Evolutionary conservation across 2,329 filamentous ascomycete genomes (phyloP).

Genomic region (Cryphonectria parasitica): DNA sequence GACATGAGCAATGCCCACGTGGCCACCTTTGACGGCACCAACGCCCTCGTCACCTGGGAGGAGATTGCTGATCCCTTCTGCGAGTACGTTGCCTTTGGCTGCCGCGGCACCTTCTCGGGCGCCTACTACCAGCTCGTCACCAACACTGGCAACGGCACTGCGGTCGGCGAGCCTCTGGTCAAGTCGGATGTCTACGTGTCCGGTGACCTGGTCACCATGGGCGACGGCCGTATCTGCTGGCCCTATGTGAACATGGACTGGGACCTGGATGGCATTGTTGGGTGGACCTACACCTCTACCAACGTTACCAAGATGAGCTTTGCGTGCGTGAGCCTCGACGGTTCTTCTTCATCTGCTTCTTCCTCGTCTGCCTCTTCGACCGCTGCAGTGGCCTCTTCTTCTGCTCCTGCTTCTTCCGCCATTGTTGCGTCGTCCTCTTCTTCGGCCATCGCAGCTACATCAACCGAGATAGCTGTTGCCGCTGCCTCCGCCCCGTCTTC

Average conservation of each 20-base stretch:
- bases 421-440: neutral
- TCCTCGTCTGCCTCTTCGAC: slow-evolving; percentile 9
- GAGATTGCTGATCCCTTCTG: slow-evolving; percentile 60
- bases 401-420: neutral
- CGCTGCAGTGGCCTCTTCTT: neutral
- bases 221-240: slow-evolving; percentile 64
- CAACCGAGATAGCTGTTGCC: neutral
- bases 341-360: slow-evolving; percentile 11
- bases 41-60: slow-evolving; percentile 64
- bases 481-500: neutral
- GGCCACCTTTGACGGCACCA: slow-evolving; percentile 55
- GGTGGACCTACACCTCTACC: slow-evolving; percentile 35
- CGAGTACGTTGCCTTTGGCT: slow-evolving; percentile 62
- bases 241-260: slow-evolving; percentile 62
- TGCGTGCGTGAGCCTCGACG: slow-evolving; percentile 46
- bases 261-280: slow-evolving; percentile 41
- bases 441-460: neutral
- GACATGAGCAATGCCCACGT: slow-evolving; percentile 64
- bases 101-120: slow-evolving; percentile 60
- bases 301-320: slow-evolving; percentile 54
- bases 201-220: slow-evolving; percentile 65
- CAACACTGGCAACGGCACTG: slow-evolving; percentile 53
- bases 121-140: slow-evolving; percentile 63
- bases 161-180: slow-evolving; percentile 54
- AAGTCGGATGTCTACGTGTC: slow-evolving; percentile 61